Evolutionary conservation across 345 rosid species (phyloP), one percentile per base, ranked within the genome.

Genomic region (Conringia planisiliqua): DNA sequence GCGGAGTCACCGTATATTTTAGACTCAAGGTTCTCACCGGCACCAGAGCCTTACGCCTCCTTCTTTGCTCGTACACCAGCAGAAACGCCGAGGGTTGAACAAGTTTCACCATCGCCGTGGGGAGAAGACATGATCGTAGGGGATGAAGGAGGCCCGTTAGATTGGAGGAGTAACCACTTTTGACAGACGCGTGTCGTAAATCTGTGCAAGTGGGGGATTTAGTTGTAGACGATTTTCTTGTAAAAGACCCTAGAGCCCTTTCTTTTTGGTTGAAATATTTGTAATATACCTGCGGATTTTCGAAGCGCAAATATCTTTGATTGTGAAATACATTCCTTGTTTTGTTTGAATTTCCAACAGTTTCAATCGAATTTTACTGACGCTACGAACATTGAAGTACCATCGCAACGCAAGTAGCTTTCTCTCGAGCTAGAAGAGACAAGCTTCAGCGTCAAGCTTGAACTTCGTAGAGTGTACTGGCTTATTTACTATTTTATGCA

Each of bases 141-240:
- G 2, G 68, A 65, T 0, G 72, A 71, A 64, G 79, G 79, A 61
- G 79, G 50, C 14, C 74, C 79, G 79, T 68, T 76, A 9, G 72
- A 71, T 66, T 1, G 12, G 63, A 47, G 18, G 57, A 66, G 32
- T 71, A 50, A 50, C 68, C 73, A 40, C 60, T 59, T 71, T 2
- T 71, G 62, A 71, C 17, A 5, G 38, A 46, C 68, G 30, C 57
- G 77, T 77, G 77, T 52, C 42, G 6, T 7, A 4, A 4, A 52
- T 61, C 58, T 43, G 9, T 35, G 47, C 11, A 1, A 4, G 6
- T 27, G 62, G 10, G 10, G 16, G 7, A 27, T 3, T 48, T 8
- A 20, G 2, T 8, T 8, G 30, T 30, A 17, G 22, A 47, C 32
- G 57, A 36, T 59, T 22, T 48, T 66, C 17, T 51, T 52, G 58